Conservation (phyloP, 2,329 filamentous ascomycete genomes). For the Epichloe hybrida region DNA sequence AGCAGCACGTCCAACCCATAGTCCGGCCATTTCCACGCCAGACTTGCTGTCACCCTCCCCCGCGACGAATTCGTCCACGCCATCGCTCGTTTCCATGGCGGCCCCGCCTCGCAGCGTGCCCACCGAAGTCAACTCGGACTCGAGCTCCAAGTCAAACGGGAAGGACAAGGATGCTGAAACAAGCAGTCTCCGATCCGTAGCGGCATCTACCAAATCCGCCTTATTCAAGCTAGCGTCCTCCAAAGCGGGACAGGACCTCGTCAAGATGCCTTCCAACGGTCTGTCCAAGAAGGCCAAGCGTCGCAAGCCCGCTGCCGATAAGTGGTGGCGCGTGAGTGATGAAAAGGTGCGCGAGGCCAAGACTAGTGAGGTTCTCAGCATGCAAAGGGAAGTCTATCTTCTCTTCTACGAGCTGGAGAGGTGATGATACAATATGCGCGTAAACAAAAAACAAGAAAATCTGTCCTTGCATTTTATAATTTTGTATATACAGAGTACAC, state of each 20-base stretch:
- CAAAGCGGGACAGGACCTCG: conserved; percentile 14
- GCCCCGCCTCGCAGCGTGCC: conserved; percentile 20
- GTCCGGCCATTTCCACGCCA: conserved; percentile 32
- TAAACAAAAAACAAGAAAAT: too few relatives aligned
- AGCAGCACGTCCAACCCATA: conserved; percentile 23
- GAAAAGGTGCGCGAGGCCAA: conserved; percentile 93
- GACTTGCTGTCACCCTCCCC: conserved; percentile 29
- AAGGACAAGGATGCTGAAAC: conserved; percentile 33
- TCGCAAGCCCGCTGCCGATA: conserved; percentile 47
- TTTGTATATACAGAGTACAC: not conserved
- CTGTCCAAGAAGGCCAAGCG: conserved; percentile 32
- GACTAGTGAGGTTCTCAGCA: conserved; percentile 76
- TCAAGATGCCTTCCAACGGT: conserved; percentile 9
- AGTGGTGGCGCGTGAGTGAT: conserved; percentile 96
- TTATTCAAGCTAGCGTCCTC: conserved; percentile 34
- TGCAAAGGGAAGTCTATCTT: conserved; percentile 93
- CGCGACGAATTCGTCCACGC: conserved; percentile 20
- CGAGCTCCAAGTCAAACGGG: conserved; percentile 15
- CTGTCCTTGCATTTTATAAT: not conserved
- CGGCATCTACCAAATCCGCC: conserved; percentile 41
- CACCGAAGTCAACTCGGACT: conserved; percentile 13
- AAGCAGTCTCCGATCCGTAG: conserved; percentile 40
- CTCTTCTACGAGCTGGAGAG: conserved; percentile 85
- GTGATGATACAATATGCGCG: conserved; percentile 10
- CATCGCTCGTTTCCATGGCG: conserved; percentile 22